These are phyloP conservation scores for Citrullus colocynthis DNA, from an alignment of 306 rosid species.

Conservation along the genomic window DNA sequence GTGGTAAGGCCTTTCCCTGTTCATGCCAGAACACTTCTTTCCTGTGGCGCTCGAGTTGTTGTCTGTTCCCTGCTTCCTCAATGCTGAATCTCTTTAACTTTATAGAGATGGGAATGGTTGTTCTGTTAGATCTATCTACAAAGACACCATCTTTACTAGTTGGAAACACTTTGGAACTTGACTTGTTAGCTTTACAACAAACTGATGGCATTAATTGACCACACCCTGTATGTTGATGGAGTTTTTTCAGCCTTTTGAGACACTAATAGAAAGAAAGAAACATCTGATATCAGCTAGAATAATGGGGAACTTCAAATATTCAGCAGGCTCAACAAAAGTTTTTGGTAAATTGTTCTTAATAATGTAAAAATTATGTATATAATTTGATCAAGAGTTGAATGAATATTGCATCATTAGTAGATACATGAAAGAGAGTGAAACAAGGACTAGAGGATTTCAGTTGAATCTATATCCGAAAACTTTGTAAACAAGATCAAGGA, in stretches of 20 bases:
- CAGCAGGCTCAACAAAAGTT: neutral
- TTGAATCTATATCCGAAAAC: neutral
- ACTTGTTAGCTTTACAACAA: slow-evolving; percentile 35
- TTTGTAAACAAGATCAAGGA: too few relatives aligned
- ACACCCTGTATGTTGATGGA: slow-evolving; percentile 38
- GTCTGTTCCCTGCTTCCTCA: slow-evolving; percentile 39
- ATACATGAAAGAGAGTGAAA: neutral
- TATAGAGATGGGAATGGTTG: slow-evolving; percentile 44
- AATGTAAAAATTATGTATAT: neutral
- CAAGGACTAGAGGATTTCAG: too few relatives aligned
- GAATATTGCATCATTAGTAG: neutral
- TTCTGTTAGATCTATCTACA: slow-evolving; percentile 39
- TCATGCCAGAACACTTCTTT: slow-evolving; percentile 40
- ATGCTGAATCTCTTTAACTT: slow-evolving; percentile 47
- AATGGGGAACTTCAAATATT: neutral
- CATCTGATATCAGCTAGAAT: slow-evolving; percentile 5
- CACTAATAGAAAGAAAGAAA: slow-evolving; percentile 31
- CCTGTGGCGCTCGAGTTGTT: slow-evolving; percentile 50
- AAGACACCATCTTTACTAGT: slow-evolving; percentile 26
- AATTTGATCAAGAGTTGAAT: neutral
- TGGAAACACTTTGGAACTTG: slow-evolving; percentile 28
- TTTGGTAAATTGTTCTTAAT: neutral
- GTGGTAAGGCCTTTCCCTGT: slow-evolving; percentile 17
- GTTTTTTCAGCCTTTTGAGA: slow-evolving; percentile 63
- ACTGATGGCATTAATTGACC: slow-evolving; percentile 21